Evolutionary conservation across 1,284 basidiomycete genomes (phyloP).

Genomic region (Amylostereum areolatum): DNA sequence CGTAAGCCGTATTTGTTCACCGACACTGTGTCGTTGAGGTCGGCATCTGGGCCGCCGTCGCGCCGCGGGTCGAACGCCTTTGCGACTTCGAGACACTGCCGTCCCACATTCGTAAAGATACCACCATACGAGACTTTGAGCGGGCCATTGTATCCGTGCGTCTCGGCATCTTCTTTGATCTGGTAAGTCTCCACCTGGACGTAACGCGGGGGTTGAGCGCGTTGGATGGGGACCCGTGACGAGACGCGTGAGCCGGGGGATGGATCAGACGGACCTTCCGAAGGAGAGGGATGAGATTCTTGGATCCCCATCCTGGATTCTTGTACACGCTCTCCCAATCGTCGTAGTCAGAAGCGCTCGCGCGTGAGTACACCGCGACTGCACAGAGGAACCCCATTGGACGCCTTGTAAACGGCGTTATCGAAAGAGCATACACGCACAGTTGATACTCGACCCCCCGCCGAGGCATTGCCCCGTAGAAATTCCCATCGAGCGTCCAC

Average conservation of each 20-base stretch:
- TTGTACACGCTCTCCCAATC: slow-evolving; percentile 41
- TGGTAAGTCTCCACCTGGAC: slow-evolving; percentile 47
- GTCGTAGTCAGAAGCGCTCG: slow-evolving; percentile 49
- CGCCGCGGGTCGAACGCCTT: slow-evolving; percentile 38
- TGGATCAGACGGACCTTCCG: slow-evolving; percentile 40
- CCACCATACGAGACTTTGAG: slow-evolving; percentile 42
- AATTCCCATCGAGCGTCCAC: slow-evolving; percentile 35
- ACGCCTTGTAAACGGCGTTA: too few relatives aligned
- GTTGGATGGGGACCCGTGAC: background rate
- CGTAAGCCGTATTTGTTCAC: slow-evolving; percentile 41
- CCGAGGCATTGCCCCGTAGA: slow-evolving; percentile 39
- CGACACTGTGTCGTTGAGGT: slow-evolving; percentile 36
- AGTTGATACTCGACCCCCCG: too few relatives aligned
- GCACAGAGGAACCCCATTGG: slow-evolving; percentile 53
- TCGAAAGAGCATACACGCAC: too few relatives aligned
- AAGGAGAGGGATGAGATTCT: slow-evolving; percentile 42
- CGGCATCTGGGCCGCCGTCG: slow-evolving; percentile 24
- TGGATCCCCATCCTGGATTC: slow-evolving; percentile 50
- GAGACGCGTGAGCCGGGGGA: too few relatives aligned
- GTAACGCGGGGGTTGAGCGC: background rate
- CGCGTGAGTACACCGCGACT: slow-evolving; percentile 50
- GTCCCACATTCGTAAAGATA: slow-evolving; percentile 29
- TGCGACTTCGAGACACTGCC: slow-evolving; percentile 42
- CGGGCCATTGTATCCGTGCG: slow-evolving; percentile 50
- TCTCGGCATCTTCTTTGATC: slow-evolving; percentile 20